phyloP scores from a whole-genome alignment of 345 rosid genomes.

The Corchorus capsularis region DNA sequence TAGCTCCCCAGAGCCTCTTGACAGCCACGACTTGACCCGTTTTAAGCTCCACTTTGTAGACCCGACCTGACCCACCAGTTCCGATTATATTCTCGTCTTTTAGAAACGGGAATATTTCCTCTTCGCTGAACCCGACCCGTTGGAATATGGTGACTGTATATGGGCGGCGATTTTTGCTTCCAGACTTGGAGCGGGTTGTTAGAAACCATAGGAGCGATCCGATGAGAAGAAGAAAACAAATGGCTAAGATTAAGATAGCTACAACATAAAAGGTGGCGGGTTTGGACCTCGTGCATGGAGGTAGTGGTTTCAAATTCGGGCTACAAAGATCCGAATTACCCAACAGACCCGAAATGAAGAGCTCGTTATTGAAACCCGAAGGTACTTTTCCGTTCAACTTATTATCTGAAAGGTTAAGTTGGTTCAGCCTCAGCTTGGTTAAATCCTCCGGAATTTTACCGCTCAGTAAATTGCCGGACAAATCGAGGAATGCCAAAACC shows the following conservation, averaged over 20 bases:
- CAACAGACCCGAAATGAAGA: constrained; percentile 42
- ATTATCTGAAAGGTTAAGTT: constrained; percentile 65
- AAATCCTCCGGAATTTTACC: constrained; percentile 62
- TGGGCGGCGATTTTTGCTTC: constrained; percentile 35
- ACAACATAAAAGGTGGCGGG: constrained; percentile 30
- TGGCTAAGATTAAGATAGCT: constrained; percentile 30
- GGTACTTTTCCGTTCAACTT: constrained; percentile 57
- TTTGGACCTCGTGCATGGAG: constrained; percentile 42
- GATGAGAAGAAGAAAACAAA: constrained; percentile 35
- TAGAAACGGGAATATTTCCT: constrained; percentile 44
- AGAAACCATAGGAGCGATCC: constrained; percentile 48
- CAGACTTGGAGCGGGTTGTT: constrained; percentile 33
- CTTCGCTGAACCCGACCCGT: constrained; percentile 48
- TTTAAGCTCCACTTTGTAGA: constrained; percentile 52
- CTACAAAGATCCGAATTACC: constrained; percentile 74
- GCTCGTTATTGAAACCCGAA: constrained; percentile 33
- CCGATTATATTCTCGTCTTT: constrained; percentile 57
- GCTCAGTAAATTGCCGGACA: constrained; percentile 52
- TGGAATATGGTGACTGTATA: constrained; percentile 56
- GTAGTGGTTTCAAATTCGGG: constrained; percentile 43
- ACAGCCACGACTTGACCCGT: constrained; percentile 68
- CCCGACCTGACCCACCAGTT: constrained; percentile 66
- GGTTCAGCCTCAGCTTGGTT: constrained; percentile 47
- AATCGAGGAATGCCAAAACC: constrained; percentile 55
- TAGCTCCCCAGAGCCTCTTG: constrained; percentile 53